These are phyloP conservation scores for Tetracladium marchalianum DNA, from an alignment of 495 filamentous ascomycete species.

Conservation along the genomic window DNA sequence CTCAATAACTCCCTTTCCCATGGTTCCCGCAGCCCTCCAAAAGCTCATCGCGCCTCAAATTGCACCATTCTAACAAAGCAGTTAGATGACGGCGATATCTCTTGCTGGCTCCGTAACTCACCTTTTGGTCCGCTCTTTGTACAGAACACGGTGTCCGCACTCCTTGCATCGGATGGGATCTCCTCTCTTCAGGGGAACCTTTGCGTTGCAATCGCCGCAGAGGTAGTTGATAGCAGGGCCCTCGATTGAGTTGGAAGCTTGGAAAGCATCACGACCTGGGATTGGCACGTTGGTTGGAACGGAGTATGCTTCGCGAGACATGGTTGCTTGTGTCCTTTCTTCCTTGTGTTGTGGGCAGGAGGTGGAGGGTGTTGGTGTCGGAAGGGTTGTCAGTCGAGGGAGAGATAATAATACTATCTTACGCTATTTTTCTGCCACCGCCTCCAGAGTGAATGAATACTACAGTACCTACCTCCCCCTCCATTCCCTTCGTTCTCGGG, in stretches of 20 bases:
- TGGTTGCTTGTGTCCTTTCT: conserved; percentile 14
- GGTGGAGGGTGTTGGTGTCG: background rate
- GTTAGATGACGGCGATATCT: background rate
- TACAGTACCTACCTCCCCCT: too few species aligned
- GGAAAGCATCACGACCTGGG: conserved; percentile 21
- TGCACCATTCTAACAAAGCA: conserved; percentile 69
- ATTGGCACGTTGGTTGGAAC: conserved; percentile 32
- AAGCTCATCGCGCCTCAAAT: conserved; percentile 79
- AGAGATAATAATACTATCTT: too few species aligned
- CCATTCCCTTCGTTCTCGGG: too few species aligned
- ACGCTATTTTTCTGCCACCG: too few species aligned
- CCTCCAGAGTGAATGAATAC: too few species aligned
- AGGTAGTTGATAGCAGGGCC: conserved; percentile 62
- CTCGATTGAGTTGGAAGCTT: conserved; percentile 22
- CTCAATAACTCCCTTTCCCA: background rate
- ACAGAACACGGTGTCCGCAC: conserved; percentile 91
- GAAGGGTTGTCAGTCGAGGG: background rate
- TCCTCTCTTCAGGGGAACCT: conserved; percentile 69
- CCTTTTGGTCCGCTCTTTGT: conserved; percentile 98
- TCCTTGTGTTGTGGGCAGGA: background rate
- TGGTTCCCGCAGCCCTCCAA: background rate
- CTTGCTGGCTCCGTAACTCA: conserved; percentile 30
- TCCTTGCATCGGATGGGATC: conserved; percentile 92
- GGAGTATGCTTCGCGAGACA: conserved; percentile 55
- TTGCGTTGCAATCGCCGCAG: conserved; percentile 86